Base-by-base conservation (phyloP, 2,329 filamentous ascomycete genomes). In the Aspergillus versicolor region DNA sequence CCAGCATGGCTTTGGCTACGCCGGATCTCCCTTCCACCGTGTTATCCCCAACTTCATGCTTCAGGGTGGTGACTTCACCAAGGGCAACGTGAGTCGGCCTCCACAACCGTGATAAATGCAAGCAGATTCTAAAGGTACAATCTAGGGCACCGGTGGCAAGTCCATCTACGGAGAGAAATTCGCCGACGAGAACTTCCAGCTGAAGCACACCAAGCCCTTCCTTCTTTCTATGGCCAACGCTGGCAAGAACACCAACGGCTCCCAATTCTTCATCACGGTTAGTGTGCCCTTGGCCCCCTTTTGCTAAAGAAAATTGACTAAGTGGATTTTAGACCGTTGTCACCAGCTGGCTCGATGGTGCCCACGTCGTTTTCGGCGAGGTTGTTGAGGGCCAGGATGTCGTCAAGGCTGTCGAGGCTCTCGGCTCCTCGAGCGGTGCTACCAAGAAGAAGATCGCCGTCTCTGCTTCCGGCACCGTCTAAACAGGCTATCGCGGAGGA, bases 151-250 rank as follows among this genome's bases (percentile, higher is more conserved):
- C 58, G 91, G 91, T 81, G 91, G 91, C 79, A 90, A 89, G 81
- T 95, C 90, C 76, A 96, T 96, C 85, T 96, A 95, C 79, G 91
- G 92, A 70, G 90, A 95, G 80, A 94, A 93, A 84, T 96, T 96
- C 74, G 80, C 86, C 70, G 91, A 96, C 75, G 91, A 96, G 88
- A 96, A 95, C 88, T 95, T 96, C 84, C 72, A 77, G 61, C 74
- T 82, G 66, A 87, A 86, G 82, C 91, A 96, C 85, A 78, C 77
- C 76, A 80, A 81, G 69, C 88, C 88, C 62, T 90, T 88, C 81
- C 84, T 92, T 68, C 84, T 96, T 66, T 96, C 91, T 79, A 96
- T 96, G 91, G 91, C 91, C 76, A 96, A 96, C 80, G 90, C 92
- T 69, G 92, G 92, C 67, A 89, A 89, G 73, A 96, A 97, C 88